These are phyloP conservation scores for Larix kaempferi DNA, from an alignment of 75 land plant genomes.

Conservation along the genomic window DNA sequence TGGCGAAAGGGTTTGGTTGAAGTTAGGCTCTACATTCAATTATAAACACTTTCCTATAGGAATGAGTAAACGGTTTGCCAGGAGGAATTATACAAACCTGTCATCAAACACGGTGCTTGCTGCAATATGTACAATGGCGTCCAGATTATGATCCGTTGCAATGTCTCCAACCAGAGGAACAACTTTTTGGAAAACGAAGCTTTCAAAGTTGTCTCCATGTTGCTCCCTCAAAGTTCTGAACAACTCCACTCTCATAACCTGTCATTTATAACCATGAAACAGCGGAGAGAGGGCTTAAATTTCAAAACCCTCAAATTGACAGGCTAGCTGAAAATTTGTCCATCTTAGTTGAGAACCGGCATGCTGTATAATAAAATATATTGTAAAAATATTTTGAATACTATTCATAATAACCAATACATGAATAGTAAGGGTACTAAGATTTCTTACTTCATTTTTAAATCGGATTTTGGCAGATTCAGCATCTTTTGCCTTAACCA, in stretches of 20 bases:
- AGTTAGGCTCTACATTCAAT: no score
- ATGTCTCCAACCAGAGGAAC: constrained; percentile 38
- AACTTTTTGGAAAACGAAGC: constrained; percentile 22
- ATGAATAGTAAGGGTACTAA: not conserved
- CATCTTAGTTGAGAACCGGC: no score
- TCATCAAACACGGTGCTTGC: constrained; percentile 39
- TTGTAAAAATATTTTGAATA: no score
- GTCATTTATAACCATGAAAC: not conserved
- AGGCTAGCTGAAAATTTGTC: no score
- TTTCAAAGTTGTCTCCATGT: constrained; percentile 22
- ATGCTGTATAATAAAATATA: no score
- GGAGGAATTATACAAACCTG: not conserved
- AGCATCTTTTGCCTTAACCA: constrained; percentile 48
- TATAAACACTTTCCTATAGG: not conserved
- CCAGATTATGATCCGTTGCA: constrained; percentile 14
- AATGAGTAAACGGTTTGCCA: no score
- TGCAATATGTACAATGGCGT: constrained; percentile 29
- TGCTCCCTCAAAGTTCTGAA: constrained; percentile 39
- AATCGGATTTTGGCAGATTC: constrained; percentile 39
- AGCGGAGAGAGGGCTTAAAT: no score
- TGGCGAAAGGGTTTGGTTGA: not conserved
- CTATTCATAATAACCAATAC: no score
- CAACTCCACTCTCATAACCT: constrained; percentile 50
- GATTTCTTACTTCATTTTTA: constrained; percentile 31
- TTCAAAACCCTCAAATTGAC: no score